These are phyloP conservation scores for Exophiala phaeomuriformis DNA, from an alignment of 2,329 filamentous ascomycete species.

Conservation along the genomic window DNA sequence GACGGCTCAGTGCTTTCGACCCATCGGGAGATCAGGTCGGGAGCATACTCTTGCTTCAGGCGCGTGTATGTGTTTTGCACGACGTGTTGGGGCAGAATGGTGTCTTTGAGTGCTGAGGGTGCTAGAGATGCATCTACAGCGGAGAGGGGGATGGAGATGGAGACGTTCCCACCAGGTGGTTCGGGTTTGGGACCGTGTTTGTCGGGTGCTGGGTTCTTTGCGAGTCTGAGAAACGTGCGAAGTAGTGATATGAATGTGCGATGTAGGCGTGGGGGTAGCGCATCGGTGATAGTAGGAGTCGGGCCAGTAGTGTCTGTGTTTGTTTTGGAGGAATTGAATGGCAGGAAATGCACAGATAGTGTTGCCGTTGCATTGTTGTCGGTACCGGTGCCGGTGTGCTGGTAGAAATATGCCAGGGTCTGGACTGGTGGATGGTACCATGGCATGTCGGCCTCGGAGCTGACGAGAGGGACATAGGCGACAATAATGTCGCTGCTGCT, in stretches of 20 bases:
- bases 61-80: constrained; percentile 76
- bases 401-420: constrained; percentile 62
- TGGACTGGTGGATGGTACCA: constrained; percentile 80
- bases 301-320: too few relatives aligned
- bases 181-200: background rate
- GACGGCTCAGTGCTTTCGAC: constrained; percentile 75
- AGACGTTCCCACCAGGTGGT: background rate
- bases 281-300: constrained; percentile 27
- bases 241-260: constrained; percentile 35
- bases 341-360: constrained; percentile 47
- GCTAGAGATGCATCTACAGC: constrained; percentile 58
- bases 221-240: constrained; percentile 34
- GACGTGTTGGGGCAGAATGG: constrained; percentile 64
- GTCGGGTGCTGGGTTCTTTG: constrained; percentile 15
- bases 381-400: constrained; percentile 24
- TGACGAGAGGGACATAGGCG: constrained; percentile 69
- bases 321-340: constrained; percentile 31
- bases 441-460: constrained; percentile 57
- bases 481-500: constrained; percentile 49
- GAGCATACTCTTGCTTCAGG: constrained; percentile 74
- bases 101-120: constrained; percentile 78
- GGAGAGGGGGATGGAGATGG: constrained; percentile 27
- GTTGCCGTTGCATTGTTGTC: constrained; percentile 20
- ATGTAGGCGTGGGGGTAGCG: constrained; percentile 35
- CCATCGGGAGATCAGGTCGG: constrained; percentile 65